A percentile compares a stretch with the other conserved stretches of the same genome.
Conservation (phyloP, 2,329 filamentous ascomycete species). For the Aulographum hederae region DNA sequence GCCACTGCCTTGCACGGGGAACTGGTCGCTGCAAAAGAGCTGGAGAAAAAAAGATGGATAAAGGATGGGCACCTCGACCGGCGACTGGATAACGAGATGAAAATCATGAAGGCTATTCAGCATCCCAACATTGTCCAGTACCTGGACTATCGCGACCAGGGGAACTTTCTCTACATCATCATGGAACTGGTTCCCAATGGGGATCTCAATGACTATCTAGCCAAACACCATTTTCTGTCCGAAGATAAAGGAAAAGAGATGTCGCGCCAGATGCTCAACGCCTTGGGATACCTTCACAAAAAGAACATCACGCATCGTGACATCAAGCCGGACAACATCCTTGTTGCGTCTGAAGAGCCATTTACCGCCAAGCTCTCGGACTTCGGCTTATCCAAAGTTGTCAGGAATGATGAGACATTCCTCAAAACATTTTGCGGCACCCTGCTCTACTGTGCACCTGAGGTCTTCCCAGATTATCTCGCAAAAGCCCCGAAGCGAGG, state of each 20-base stretch:
- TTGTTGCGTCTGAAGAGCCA: constrained; percentile 56
- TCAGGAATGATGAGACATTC: constrained; percentile 79
- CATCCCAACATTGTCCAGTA: constrained; percentile 88
- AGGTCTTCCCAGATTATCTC: constrained; percentile 71
- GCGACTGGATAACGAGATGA: constrained; percentile 93
- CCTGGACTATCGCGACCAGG: constrained; percentile 71
- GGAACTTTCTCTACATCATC: constrained; percentile 74
- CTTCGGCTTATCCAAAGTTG: constrained; percentile 90
- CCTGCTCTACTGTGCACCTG: constrained; percentile 84
- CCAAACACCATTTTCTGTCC: constrained; percentile 38
- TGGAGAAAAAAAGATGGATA: constrained; percentile 79
- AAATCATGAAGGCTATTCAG: constrained; percentile 71
- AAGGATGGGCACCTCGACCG: constrained; percentile 81
- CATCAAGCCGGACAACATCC: constrained; percentile 95
- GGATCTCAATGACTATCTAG: constrained; percentile 61
- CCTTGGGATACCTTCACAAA: constrained; percentile 69
- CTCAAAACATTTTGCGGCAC: constrained; percentile 94
- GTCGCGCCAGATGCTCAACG: constrained; percentile 58
- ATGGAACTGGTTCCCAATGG: constrained; percentile 84
- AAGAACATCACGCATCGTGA: constrained; percentile 94
- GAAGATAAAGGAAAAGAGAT: constrained; percentile 56
- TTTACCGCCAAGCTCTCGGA: constrained; percentile 83
- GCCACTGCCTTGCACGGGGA: constrained; percentile 70
- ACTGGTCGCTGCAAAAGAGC: constrained; percentile 80
- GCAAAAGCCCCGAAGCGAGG: constrained; percentile 44